A percentile compares a stretch with the other conserved stretches of the same genome.
Evolutionary conservation across 148 eudicot species (phyloP).

Genomic region (Linanthus parryae): DNA sequence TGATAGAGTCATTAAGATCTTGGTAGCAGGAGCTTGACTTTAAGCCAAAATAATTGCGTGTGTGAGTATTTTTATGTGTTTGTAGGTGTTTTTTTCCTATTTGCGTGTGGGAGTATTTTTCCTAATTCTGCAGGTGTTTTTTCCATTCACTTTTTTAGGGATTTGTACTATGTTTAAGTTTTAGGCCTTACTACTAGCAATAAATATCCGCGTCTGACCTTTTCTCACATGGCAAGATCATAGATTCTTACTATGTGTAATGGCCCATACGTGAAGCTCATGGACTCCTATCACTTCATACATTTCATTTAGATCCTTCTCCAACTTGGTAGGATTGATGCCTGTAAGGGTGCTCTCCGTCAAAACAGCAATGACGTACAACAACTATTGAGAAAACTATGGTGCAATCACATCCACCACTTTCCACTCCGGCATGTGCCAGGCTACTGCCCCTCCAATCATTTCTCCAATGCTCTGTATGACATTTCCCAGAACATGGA

Average conservation of each 20-base stretch:
- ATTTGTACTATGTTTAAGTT: too few species aligned
- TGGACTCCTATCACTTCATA: conserved; percentile 83
- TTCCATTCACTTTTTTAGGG: too few species aligned
- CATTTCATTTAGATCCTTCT: conserved; percentile 63
- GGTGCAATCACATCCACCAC: conserved; percentile 86
- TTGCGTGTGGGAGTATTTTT: too few species aligned
- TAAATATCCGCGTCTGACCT: conserved; percentile 78
- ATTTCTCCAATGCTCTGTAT: conserved; percentile 93
- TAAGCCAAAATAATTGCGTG: too few species aligned
- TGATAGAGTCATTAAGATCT: too few species aligned
- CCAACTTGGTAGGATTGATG: conserved; percentile 77
- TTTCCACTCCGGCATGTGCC: conserved; percentile 91
- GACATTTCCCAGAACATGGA: conserved; percentile 91
- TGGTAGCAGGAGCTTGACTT: too few species aligned
- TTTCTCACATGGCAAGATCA: conserved; percentile 87
- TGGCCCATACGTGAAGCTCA: conserved; percentile 95
- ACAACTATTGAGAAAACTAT: conserved; percentile 72
- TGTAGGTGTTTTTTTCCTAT: too few species aligned
- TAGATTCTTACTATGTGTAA: conserved; percentile 78
- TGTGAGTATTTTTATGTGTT: too few species aligned
- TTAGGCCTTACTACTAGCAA: too few species aligned
- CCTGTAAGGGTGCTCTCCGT: conserved; percentile 98
- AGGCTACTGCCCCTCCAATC: conserved; percentile 89
- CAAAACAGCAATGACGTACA: conserved; percentile 69
- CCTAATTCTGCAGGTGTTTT: too few species aligned